These are phyloP conservation scores for Termitomyces sp. DNA, from an alignment of 1,284 basidiomycete genomes.

Conservation along the genomic window DNA sequence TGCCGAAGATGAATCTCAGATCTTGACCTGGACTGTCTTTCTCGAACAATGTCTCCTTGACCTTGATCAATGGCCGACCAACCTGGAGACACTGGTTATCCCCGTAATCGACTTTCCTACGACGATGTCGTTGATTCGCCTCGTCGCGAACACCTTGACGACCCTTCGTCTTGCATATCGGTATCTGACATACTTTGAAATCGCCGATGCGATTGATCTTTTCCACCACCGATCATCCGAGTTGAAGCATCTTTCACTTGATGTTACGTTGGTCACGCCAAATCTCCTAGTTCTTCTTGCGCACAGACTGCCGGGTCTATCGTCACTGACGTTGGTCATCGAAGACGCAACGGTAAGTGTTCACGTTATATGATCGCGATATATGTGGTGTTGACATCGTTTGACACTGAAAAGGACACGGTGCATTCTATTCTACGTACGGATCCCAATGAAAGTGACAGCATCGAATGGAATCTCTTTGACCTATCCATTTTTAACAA, in stretches of 20 bases:
- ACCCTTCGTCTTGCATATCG: constrained; percentile 3
- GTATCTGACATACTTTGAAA: constrained; percentile 5
- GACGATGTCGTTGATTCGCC: no score
- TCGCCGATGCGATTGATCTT: constrained; percentile 6
- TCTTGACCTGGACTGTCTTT: no score
- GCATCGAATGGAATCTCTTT: constrained; percentile 2
- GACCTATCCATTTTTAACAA: constrained; percentile 9
- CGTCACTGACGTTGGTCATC: not conserved
- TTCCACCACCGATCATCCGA: not conserved
- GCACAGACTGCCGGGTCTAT: constrained; percentile 1
- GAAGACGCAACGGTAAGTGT: constrained; percentile 4
- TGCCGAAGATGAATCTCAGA: no score
- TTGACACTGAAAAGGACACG: not conserved
- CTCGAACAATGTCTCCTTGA: no score
- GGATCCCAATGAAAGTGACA: not conserved
- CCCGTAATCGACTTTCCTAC: not conserved
- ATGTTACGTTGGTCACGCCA: constrained; percentile 4
- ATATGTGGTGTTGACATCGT: not conserved
- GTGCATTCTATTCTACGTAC: constrained; percentile 4
- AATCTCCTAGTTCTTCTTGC: constrained; percentile 4
- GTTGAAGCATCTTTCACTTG: constrained; percentile 4
- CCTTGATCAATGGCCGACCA: no score
- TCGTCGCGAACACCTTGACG: not conserved
- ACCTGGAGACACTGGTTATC: no score
- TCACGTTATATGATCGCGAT: not conserved